phyloP scores from a whole-genome alignment of 495 filamentous ascomycete genomes.

The Lophium mytilinum region DNA sequence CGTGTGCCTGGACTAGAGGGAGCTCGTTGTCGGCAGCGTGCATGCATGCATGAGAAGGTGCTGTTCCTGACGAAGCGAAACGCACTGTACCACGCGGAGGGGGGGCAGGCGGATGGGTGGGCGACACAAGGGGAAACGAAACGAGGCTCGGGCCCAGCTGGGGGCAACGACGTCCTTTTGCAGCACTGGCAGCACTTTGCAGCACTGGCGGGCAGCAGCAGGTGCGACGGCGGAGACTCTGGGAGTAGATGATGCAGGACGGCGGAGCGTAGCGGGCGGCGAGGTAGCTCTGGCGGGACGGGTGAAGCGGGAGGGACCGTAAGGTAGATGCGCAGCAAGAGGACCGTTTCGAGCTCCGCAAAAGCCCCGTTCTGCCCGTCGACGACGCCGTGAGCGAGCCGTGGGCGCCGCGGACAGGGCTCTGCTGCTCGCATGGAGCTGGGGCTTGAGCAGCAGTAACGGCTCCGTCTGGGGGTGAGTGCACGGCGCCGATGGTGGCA shows the following conservation, averaged over 20 bases:
- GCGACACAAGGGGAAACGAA: slow-evolving; percentile 5
- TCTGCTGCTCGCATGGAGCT: too few species aligned
- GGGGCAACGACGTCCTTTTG: too few species aligned
- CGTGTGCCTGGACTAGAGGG: slow-evolving; percentile 20
- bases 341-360: background rate
- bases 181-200: background rate
- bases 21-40: slow-evolving; percentile 18
- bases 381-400: too few species aligned
- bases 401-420: too few species aligned
- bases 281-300: too few species aligned
- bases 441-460: too few species aligned
- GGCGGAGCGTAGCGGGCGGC: slow-evolving; percentile 4
- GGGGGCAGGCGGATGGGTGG: background rate
- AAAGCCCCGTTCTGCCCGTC: too few species aligned
- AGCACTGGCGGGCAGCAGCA: slow-evolving; percentile 13
- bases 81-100: slow-evolving; percentile 9
- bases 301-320: too few species aligned
- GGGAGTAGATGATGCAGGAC: background rate
- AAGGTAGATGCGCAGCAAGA: background rate
- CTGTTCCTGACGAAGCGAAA: slow-evolving; percentile 26
- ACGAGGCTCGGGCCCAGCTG: background rate
- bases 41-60: slow-evolving; percentile 28
- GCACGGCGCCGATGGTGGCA: too few species aligned
- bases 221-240: background rate
- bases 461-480: too few species aligned